Evolutionary conservation across 768 basidiomycete genomes (phyloP), one percentile per base, ranked within the genome.

Genomic region (Roridomyces roridus): DNA sequence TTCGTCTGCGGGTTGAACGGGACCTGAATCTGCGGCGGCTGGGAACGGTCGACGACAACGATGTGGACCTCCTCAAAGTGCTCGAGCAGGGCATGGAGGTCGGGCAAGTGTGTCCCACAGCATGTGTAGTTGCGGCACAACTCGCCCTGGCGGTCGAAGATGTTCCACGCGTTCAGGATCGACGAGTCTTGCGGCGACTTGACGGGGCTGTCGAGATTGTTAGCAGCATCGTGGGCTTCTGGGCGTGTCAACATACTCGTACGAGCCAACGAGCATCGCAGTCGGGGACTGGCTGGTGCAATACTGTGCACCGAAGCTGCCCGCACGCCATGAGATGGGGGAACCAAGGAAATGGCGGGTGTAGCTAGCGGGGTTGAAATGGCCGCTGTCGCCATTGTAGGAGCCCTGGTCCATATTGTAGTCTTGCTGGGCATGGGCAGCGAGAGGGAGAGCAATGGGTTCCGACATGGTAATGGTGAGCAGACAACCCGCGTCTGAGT

Each of bases 11-110:
- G 75, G 56, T 82, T 75, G 67, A 82, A 82, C 0, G 81, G 80
- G 14, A 82, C 69, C 55, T 77, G 70, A 65, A 82, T 73, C 61
- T 77, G 67, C 11, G 81, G 74, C 11, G 68, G 62, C 14, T 67
- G 75, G 41, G 66, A 64, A 34, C 77, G 77, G 67, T 82, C 79
- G 39, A 88, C 69, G 55, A 93, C 85, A 67, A 91, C 82, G 69
- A 96, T 90, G 69, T 96, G 94, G 43, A 87, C 86, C 57, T 94
- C 89, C 67, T 96, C 94, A 62, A 96, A 95, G 68, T 96, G 94
- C 72, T 96, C 92, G 3, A 96, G 82, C 11, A 96, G 86, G 3
- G 92, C 89, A 58, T 92, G 89, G 0, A 92, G 80, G 65, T 92
- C 89, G 28, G 81, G 65, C 6, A 92, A 78, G 55, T 86, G 80